Percentiles rank a stretch among this genome's conserved stretches.
Evolutionary conservation across 2,329 filamentous ascomycete genomes (phyloP).

Genomic region (Alternaria viburni): DNA sequence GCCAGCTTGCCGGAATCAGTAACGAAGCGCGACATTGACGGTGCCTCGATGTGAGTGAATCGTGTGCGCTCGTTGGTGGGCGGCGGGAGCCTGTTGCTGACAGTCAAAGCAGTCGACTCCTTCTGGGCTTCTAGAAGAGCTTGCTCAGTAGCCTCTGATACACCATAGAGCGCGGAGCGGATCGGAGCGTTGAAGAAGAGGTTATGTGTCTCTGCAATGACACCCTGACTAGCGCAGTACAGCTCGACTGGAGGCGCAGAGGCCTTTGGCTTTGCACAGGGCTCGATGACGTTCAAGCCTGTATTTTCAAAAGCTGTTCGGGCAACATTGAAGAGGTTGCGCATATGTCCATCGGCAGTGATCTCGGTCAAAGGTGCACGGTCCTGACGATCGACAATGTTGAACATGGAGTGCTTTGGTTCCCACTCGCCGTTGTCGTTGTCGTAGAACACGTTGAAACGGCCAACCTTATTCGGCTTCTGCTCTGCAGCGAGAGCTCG

Average conservation of each 20-base stretch:
- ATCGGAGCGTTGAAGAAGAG: conserved; percentile 79
- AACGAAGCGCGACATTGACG: conserved; percentile 96
- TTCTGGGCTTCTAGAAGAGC: conserved; percentile 76
- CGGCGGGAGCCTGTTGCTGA: conserved; percentile 70
- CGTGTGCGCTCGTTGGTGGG: conserved; percentile 82
- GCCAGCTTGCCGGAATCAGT: conserved; percentile 97
- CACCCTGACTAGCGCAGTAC: conserved; percentile 71
- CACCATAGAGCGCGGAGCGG: conserved; percentile 77
- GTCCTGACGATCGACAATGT: conserved; percentile 75
- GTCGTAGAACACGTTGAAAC: conserved; percentile 72
- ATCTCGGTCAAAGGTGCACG: conserved; percentile 71
- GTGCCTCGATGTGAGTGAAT: conserved; percentile 90
- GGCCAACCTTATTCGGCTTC: conserved; percentile 64
- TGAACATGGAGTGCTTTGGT: conserved; percentile 79
- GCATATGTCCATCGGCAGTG: conserved; percentile 74
- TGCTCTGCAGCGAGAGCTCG: conserved; percentile 69
- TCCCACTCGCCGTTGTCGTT: conserved; percentile 69
- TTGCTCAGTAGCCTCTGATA: conserved; percentile 68
- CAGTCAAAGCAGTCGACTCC: conserved; percentile 68
- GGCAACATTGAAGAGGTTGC: conserved; percentile 80
- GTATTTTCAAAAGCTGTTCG: conserved; percentile 68
- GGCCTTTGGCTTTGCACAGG: conserved; percentile 77
- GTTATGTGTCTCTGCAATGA: conserved; percentile 69
- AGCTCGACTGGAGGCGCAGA: conserved; percentile 87
- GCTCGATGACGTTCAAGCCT: conserved; percentile 79